These are phyloP conservation scores for Excoecaria agallocha DNA, from an alignment of 345 rosid genomes.

Conservation along the genomic window DNA sequence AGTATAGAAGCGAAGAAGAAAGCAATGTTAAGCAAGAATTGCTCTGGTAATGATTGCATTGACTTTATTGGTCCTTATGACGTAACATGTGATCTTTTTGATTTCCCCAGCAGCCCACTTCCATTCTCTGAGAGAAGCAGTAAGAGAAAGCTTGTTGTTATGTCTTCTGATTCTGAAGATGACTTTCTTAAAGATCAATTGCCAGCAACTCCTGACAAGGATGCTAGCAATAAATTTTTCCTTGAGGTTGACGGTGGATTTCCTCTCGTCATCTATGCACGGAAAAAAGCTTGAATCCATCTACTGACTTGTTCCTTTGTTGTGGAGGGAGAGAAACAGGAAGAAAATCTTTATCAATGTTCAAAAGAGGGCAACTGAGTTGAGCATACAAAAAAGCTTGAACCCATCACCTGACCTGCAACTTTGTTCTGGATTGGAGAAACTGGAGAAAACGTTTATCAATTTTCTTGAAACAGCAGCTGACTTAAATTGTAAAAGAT, in stretches of 20 bases:
- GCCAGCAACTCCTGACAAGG: constrained; percentile 24
- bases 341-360: constrained; percentile 30
- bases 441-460: constrained; percentile 29
- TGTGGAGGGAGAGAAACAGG: constrained; percentile 30
- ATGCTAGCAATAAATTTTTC: constrained; percentile 26
- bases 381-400: constrained; percentile 31
- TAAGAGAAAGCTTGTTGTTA: constrained; percentile 49
- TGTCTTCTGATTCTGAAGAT: constrained; percentile 87
- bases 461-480: constrained; percentile 34
- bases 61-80: constrained; percentile 38
- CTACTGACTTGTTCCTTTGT: constrained; percentile 30
- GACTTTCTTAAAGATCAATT: constrained; percentile 34
- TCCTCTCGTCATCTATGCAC: constrained; percentile 26
- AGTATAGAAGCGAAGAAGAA: constrained; percentile 68
- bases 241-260: constrained; percentile 27
- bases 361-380: constrained; percentile 29
- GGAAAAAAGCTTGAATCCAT: constrained; percentile 31
- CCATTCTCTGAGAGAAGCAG: constrained; percentile 36
- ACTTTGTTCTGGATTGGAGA: constrained; percentile 28
- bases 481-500: constrained; percentile 28
- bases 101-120: constrained; percentile 44
- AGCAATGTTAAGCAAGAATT: constrained; percentile 62
- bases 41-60: constrained; percentile 42
- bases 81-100: constrained; percentile 32
- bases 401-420: constrained; percentile 33